phyloP scores from a whole-genome alignment of 176 grass and related monocot species.

The Tillandsia leiboldiana region DNA sequence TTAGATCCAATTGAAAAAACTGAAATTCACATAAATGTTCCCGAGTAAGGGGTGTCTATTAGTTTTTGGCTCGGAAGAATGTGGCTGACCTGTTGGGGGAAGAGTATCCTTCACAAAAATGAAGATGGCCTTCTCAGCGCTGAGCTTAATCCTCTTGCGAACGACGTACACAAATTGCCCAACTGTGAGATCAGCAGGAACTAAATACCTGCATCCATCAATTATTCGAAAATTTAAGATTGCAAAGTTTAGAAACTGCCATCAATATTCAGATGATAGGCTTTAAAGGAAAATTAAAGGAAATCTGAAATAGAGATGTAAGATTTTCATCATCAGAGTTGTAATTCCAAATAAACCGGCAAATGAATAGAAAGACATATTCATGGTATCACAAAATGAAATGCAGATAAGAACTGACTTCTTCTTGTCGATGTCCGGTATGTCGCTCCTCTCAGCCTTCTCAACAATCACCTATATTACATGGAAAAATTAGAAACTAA shows the following conservation, averaged over 20 bases:
- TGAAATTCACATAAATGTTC: too few relatives aligned
- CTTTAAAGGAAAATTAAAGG: constrained; percentile 21
- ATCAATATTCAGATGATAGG: too few relatives aligned
- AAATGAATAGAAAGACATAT: background rate
- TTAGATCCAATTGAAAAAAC: too few relatives aligned
- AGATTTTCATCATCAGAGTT: too few relatives aligned
- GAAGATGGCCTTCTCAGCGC: constrained; percentile 93
- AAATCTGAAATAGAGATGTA: constrained; percentile 30
- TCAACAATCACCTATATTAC: constrained; percentile 77
- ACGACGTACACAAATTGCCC: constrained; percentile 97
- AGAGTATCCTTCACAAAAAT: constrained; percentile 94
- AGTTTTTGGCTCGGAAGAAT: too few relatives aligned
- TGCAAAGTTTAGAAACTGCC: too few relatives aligned
- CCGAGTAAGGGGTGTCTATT: too few relatives aligned
- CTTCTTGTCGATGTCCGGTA: constrained; percentile 96
- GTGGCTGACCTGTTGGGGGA: constrained; percentile 63
- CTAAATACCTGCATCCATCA: constrained; percentile 61
- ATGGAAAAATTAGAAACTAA: constrained; percentile 5
- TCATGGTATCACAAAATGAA: background rate
- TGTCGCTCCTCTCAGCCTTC: constrained; percentile 81
- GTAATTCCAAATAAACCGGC: background rate
- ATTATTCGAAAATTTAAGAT: too few relatives aligned
- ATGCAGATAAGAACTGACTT: constrained; percentile 43
- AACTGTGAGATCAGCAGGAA: constrained; percentile 87
- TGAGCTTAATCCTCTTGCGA: constrained; percentile 91